A percentile compares a stretch with the other conserved stretches of the same genome.
Conservation (phyloP, 2,329 filamentous ascomycete genomes). For the Colletotrichum musae region DNA sequence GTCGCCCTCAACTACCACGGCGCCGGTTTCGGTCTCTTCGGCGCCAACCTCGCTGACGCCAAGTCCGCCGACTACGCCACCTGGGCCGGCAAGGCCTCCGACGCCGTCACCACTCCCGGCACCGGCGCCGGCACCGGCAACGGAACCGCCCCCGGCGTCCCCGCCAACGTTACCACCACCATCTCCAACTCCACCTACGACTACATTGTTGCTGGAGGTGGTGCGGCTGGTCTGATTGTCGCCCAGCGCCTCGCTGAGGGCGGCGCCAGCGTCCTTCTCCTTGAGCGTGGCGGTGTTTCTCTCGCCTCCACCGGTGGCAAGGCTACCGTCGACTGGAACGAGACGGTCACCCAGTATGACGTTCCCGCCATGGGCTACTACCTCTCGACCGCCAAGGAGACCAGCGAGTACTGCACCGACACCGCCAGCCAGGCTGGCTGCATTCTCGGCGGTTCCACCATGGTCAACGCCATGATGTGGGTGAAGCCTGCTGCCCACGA, state of each 20-base stretch:
- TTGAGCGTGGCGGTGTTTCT: slow-evolving; percentile 38
- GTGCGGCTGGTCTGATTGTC: slow-evolving; percentile 40
- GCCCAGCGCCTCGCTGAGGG: slow-evolving; percentile 41
- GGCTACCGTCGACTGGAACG: slow-evolving; percentile 47
- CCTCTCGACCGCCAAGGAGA: slow-evolving; percentile 33
- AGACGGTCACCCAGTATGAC: slow-evolving; percentile 44
- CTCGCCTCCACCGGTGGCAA: slow-evolving; percentile 41
- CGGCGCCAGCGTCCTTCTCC: slow-evolving; percentile 41
- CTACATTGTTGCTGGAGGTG: slow-evolving; percentile 42
- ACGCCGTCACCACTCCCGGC: slow-evolving; percentile 41
- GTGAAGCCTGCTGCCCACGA: slow-evolving; percentile 43
- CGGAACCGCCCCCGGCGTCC: slow-evolving; percentile 22
- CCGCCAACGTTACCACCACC: slow-evolving; percentile 37
- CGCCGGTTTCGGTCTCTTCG: slow-evolving; percentile 44
- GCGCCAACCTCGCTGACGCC: slow-evolving; percentile 40
- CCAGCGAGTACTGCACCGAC: slow-evolving; percentile 47
- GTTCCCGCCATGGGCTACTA: slow-evolving; percentile 44
- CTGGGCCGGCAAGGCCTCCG: slow-evolving; percentile 45
- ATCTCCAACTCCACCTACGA: slow-evolving; percentile 41
- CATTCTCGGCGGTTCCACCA: slow-evolving; percentile 50
- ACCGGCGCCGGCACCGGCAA: slow-evolving; percentile 28
- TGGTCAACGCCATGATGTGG: slow-evolving; percentile 48
- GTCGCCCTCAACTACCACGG: slow-evolving; percentile 43
- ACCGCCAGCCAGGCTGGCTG: slow-evolving; percentile 48
- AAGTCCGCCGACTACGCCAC: slow-evolving; percentile 43